Base-by-base conservation (phyloP, 371 early-diverging fungal genomes). In the Cokeromyces recurvatus region DNA sequence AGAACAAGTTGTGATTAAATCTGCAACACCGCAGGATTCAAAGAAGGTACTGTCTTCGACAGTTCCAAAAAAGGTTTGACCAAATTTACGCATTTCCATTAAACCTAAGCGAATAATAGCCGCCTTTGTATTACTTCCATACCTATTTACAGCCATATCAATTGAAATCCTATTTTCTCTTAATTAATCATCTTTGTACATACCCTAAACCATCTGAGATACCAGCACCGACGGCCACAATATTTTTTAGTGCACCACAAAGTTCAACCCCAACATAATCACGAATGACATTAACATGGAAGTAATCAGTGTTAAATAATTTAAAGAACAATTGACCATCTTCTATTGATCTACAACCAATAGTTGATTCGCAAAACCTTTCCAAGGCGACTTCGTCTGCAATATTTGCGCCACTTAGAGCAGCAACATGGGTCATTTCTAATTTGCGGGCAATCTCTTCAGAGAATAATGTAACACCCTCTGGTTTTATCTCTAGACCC, bases 381-480 rank as follows among this genome's bases (percentile, higher is more conserved):
- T 92, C 94, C 55, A 79, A 71, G 1, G 98, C 97, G n/a, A 99
- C 92, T 61, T 99, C 99, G 49, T 79, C 82, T 20, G 99, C 99
- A 67, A 99, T 97, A 71, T 99, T 99, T 38, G 99, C 99, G 31
- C 99, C 99, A 82, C 92, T 94, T 32, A 99, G 67, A 15, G 92
- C 91, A 32, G 86, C 80, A 15, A 91, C 84, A 21, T 86, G 80
- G 39, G 5, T 29, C 29, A 97, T 78, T 21, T 68, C 71, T 20
- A 99, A 74, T 10, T 74, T 62, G n/a, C 86, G 78, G 36, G 81
- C 67, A 53, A 99, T 94, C 51, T 88, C 77, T 55, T 94, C 88
- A 2, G 95, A 89, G 53, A 97, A 91, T 15, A 95, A 72, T 2
- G 81, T 77, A 49, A 98, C 78, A 24, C 86, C 85, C 32, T 81